Evolutionary conservation across 75 land plant species (phyloP), one percentile per base, ranked within the genome.

Genomic region (Selaginella moellendorffii): DNA sequence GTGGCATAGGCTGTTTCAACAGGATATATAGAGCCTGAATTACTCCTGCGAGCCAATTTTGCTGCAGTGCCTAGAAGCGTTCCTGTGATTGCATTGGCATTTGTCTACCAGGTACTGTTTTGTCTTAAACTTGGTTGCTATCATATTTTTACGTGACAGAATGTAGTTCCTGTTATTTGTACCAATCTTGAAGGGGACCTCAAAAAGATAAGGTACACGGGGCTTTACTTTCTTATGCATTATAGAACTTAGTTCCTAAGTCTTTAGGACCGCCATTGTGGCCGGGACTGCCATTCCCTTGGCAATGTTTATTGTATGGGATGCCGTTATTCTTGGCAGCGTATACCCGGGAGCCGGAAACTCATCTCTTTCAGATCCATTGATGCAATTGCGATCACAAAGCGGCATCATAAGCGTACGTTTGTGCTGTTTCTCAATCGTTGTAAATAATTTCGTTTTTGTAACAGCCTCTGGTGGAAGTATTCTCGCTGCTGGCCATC

Each of bases 131-230:
- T 36, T 5, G 14, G 14, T 36, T 36, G 46, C 14, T 36, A 14
- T 36, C 46, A 36, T n/a, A n/a, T n/a, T n/a, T 64, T 1, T 14
- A 52, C 42, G 52, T 14, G 68, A 54, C 80, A 91, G 97, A 91
- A 91, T 78, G 97, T 91, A 21, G 97, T 91, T 10, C 97, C 97
- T 31, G 97, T 91, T 68, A 82, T 91, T 28, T 82, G 96, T 53
- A 88, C 97, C 31, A 83, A 85, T 76, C 78, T 91, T 19, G 97
- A 91, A 72, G 97, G 97, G 54, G 68, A 83, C 74, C 80, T 84
- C 19, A 73, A 82, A 54, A 83, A 71, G 80, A 78, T 91, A 67
- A 91, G 97, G 46, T 36, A 36, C 46, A 36, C 46, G 14, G 14
- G 14, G 5, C 14, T 36, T 36, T 36, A 14, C 46, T 5, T 36